Evolutionary conservation across 768 basidiomycete species (phyloP).

Genomic region (Amanita muscaria): DNA sequence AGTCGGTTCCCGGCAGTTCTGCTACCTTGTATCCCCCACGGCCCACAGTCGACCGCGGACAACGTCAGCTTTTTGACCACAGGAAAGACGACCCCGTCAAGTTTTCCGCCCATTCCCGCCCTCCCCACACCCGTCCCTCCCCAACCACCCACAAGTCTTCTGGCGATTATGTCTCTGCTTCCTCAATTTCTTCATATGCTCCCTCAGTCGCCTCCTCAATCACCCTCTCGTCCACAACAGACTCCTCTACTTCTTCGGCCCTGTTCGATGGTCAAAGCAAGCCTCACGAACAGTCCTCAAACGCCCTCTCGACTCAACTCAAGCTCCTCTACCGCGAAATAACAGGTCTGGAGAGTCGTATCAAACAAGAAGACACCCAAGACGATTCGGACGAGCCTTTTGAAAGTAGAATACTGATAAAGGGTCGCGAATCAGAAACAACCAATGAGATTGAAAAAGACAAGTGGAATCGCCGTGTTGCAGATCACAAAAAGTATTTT

Average conservation of each 20-base stretch:
- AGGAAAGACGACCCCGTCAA: conserved; percentile 86
- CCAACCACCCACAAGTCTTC: conserved; percentile 52
- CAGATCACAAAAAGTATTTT: conserved; percentile 75
- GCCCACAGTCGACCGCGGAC: conserved; percentile 22
- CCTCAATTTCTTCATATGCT: conserved; percentile 68
- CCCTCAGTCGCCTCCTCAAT: conserved; percentile 64
- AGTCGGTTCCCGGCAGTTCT: conserved; percentile 47
- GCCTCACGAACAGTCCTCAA: conserved; percentile 46
- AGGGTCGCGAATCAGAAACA: conserved; percentile 32
- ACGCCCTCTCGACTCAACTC: conserved; percentile 64
- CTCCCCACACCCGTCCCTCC: conserved; percentile 30
- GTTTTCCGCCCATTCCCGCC: conserved; percentile 60
- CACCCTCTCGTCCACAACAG: conserved; percentile 72
- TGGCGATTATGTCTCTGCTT: conserved; percentile 64
- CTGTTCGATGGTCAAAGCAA: conserved; percentile 48
- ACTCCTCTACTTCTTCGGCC: conserved; percentile 66
- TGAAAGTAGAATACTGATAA: conserved; percentile 33
- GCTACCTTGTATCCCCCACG: conserved; percentile 22
- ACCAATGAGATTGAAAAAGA: conserved; percentile 63
- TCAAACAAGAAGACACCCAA: conserved; percentile 52
- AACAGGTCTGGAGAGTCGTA: conserved; percentile 66
- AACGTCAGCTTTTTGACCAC: conserved; percentile 76
- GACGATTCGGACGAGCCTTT: conserved; percentile 44
- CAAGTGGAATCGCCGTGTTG: conserved; percentile 63
- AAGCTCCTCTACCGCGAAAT: conserved; percentile 82